A percentile compares a stretch with the other conserved stretches of the same genome.
Evolutionary conservation across 2,329 filamentous ascomycete species (phyloP).

Genomic region (Claviceps africana): DNA sequence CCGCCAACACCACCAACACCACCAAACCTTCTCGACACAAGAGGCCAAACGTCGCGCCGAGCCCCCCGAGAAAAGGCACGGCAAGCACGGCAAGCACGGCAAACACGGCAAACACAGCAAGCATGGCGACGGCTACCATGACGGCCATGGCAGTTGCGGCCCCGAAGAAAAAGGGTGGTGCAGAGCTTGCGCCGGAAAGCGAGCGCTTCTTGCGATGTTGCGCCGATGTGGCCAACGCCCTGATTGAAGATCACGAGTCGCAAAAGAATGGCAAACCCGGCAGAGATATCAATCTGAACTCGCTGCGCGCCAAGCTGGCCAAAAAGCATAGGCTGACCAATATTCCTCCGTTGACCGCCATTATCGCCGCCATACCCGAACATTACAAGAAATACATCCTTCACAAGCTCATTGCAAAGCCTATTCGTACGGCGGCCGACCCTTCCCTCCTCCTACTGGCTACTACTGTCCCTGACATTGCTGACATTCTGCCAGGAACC

Average conservation of each 20-base stretch:
- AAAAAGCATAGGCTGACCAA: slow-evolving; percentile 85
- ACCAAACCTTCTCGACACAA: neutral
- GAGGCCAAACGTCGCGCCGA: neutral
- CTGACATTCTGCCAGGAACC: slow-evolving; percentile 44
- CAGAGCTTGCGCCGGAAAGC: slow-evolving; percentile 77
- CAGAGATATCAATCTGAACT: slow-evolving; percentile 87
- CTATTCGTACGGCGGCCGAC: slow-evolving; percentile 51
- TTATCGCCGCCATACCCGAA: slow-evolving; percentile 96
- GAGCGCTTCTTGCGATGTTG: slow-evolving; percentile 90
- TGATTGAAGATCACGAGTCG: slow-evolving; percentile 89
- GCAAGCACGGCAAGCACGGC: slow-evolving; percentile 18
- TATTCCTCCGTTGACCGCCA: slow-evolving; percentile 85
- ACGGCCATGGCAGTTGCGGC: slow-evolving; percentile 48
- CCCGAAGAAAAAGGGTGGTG: slow-evolving; percentile 53
- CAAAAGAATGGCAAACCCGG: slow-evolving; percentile 59
- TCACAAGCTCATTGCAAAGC: slow-evolving; percentile 91
- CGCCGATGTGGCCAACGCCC: slow-evolving; percentile 82
- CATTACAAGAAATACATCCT: slow-evolving; percentile 99
- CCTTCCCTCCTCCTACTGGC: too few species aligned
- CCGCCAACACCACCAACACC: too few species aligned
- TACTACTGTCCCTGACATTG: neutral
- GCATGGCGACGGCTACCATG: slow-evolving; percentile 44
- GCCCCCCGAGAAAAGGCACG: neutral
- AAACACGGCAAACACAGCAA: neutral
- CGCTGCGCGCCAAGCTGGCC: slow-evolving; percentile 69